Percentiles rank a stretch among this genome's conserved stretches.
Evolutionary conservation across 495 filamentous ascomycete species (phyloP).

Genomic region (Aspergillus campestris): DNA sequence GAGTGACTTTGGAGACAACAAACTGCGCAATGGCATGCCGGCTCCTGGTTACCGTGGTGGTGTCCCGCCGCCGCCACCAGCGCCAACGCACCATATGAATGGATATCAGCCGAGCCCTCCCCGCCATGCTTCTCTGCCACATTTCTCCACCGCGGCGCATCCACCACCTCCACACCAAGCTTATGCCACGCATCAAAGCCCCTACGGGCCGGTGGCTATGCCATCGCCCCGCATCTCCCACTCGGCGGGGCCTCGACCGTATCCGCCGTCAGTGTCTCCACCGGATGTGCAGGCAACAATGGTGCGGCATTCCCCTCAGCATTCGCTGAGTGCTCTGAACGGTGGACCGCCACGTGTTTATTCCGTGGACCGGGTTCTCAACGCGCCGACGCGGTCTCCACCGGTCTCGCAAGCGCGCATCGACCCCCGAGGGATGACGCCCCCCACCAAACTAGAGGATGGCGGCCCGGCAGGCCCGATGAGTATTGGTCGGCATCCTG

Average conservation of each 20-base stretch:
- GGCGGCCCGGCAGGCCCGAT: conserved; percentile 15
- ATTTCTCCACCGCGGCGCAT: conserved; percentile 24
- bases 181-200: conserved; percentile 33
- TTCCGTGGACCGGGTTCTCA: conserved; percentile 27
- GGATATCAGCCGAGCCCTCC: conserved; percentile 23
- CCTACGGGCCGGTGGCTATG: conserved; percentile 30
- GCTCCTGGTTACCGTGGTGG: conserved; percentile 22
- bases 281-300: conserved; percentile 36
- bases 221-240: conserved; percentile 36
- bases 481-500: conserved; percentile 22
- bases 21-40: conserved; percentile 30
- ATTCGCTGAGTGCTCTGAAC: conserved; percentile 30
- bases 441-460: conserved; percentile 28
- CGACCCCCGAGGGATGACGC: conserved; percentile 27
- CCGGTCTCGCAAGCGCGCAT: conserved; percentile 27
- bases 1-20: conserved; percentile 13
- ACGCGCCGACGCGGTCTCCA: conserved; percentile 29
- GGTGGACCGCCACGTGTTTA: conserved; percentile 29
- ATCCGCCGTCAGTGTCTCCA: conserved; percentile 40
- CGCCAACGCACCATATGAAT: conserved; percentile 18
- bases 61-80: conserved; percentile 10
- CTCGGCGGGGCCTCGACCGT: conserved; percentile 27
- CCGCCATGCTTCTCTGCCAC: conserved; percentile 24
- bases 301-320: conserved; percentile 34
- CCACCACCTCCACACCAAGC: conserved; percentile 34